Percentiles rank a stretch among this genome's conserved stretches.
phyloP scores from a whole-genome alignment of 2,329 filamentous ascomycete species.

The Aspergillus quadricinctus region DNA sequence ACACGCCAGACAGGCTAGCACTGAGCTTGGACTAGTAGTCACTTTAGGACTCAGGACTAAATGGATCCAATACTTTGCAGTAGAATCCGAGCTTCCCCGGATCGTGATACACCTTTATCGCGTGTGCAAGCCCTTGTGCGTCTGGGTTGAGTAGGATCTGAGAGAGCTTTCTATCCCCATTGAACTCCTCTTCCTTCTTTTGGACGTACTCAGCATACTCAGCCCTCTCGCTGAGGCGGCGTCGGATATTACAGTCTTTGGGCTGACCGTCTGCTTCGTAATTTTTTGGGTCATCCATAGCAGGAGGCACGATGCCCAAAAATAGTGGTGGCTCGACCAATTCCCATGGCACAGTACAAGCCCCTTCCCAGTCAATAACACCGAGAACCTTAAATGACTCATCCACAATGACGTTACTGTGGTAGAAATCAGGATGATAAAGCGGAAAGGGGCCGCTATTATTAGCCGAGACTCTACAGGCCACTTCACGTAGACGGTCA shows the following conservation, averaged over 20 bases:
- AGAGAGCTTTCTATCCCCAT: not conserved
- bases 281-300: conserved; percentile 10
- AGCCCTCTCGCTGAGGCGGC: not conserved
- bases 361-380: conserved; percentile 14
- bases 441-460: conserved; percentile 11
- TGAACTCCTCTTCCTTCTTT: not conserved
- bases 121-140: conserved; percentile 4
- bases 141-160: not conserved
- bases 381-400: conserved; percentile 7
- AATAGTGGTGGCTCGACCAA: conserved; percentile 8
- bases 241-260: not conserved
- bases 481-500: too few relatives aligned
- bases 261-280: conserved; percentile 6
- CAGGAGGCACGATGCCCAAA: conserved; percentile 5
- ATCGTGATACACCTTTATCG: conserved; percentile 6
- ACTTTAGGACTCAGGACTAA: not conserved
- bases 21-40: too few relatives aligned
- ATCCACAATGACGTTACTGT: conserved; percentile 17
- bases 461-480: not conserved
- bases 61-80: not conserved
- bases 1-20: too few relatives aligned
- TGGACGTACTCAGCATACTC: too few relatives aligned
- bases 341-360: conserved; percentile 10
- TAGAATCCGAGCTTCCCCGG: conserved; percentile 8
- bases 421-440: conserved; percentile 10